phyloP scores from a whole-genome alignment of 1,284 basidiomycete species.

The Ustilago bromivora region DNA sequence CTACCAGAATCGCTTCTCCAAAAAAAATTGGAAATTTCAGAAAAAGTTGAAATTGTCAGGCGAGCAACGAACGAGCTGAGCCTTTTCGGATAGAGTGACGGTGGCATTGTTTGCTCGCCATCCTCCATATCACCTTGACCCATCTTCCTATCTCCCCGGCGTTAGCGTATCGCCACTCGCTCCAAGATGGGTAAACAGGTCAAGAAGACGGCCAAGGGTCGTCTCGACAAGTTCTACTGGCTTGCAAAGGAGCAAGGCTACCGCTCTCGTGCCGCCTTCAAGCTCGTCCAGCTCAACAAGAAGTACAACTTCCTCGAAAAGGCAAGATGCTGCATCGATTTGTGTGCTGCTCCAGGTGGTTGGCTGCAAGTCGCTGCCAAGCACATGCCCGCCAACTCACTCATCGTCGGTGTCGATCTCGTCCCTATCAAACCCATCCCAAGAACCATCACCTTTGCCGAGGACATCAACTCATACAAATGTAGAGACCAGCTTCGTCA shows the following conservation, averaged over 20 bases:
- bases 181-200: constrained; percentile 64
- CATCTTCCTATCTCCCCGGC: constrained; percentile 1
- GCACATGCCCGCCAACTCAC: constrained; percentile 94
- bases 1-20: too few relatives aligned
- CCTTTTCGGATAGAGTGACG: background rate
- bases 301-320: constrained; percentile 93
- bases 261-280: constrained; percentile 99
- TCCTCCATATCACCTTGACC: constrained; percentile 12
- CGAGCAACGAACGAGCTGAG: constrained; percentile 8
- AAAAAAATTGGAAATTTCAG: constrained; percentile 3
- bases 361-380: constrained; percentile 99
- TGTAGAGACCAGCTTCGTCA: constrained; percentile 88
- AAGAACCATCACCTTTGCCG: constrained; percentile 88
- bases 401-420: constrained; percentile 97
- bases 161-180: background rate
- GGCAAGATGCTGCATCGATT: constrained; percentile 94
- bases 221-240: constrained; percentile 70
- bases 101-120: constrained; percentile 1
- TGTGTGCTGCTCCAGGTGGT: constrained; percentile 98
- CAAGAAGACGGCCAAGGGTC: constrained; percentile 69
- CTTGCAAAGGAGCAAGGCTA: constrained; percentile 90
- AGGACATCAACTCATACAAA: constrained; percentile 93
- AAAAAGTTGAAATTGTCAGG: constrained; percentile 4
- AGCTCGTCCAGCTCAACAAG: constrained; percentile 98
- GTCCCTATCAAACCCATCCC: constrained; percentile 97